phyloP scores from a whole-genome alignment of 1,284 basidiomycete genomes.

The Rhodotorula mucilaginosa region DNA sequence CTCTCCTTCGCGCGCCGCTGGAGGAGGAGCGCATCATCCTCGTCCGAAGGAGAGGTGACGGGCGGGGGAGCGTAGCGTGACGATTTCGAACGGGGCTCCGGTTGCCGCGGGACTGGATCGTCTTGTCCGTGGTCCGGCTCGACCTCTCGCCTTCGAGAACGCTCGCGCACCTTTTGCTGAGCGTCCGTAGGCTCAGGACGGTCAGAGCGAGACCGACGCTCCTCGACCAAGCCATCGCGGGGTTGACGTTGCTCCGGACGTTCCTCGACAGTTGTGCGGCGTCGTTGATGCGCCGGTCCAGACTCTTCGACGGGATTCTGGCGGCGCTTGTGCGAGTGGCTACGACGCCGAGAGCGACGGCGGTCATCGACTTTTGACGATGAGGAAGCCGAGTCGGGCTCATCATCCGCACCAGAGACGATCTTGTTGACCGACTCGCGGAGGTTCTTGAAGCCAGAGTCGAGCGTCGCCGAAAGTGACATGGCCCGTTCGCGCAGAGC shows the following conservation, averaged over 20 bases:
- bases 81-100: too few relatives aligned
- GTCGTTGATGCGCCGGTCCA: too few relatives aligned
- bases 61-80: too few relatives aligned
- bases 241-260: background rate
- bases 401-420: constrained; percentile 2
- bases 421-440: constrained; percentile 27
- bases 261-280: background rate
- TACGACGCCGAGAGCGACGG: background rate
- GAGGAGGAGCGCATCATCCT: too few relatives aligned
- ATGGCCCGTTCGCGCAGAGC: constrained; percentile 6
- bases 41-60: too few relatives aligned
- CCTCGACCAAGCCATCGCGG: background rate
- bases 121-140: too few relatives aligned
- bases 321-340: background rate
- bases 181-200: background rate
- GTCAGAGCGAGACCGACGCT: background rate
- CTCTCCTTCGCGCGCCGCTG: too few relatives aligned
- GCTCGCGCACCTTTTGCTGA: background rate
- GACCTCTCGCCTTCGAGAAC: too few relatives aligned
- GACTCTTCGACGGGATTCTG: background rate
- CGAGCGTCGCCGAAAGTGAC: constrained; percentile 23
- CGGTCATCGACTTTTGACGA: background rate
- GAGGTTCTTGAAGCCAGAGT: constrained; percentile 19
- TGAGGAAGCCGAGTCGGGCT: background rate
- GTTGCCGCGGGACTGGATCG: too few relatives aligned